Conservation (phyloP, 2,329 filamentous ascomycete genomes). For the Aspergillus costaricaensis region DNA sequence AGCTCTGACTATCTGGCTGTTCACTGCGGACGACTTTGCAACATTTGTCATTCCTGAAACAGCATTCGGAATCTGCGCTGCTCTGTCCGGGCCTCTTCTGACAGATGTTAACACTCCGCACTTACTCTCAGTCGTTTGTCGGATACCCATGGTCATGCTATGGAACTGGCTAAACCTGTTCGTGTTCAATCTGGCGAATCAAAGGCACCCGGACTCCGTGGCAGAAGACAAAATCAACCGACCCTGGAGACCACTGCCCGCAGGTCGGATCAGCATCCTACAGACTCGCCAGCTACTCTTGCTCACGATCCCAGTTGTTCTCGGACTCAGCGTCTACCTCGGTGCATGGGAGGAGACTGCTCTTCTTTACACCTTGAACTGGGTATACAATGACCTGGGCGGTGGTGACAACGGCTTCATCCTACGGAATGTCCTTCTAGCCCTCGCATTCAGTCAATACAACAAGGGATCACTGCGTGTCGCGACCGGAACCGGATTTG, state of each 20-base stretch:
- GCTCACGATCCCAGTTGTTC: conserved; percentile 21
- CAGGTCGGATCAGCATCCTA: conserved; percentile 23
- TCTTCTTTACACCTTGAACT: conserved; percentile 36
- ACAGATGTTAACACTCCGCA: neutral
- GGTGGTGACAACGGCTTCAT: conserved; percentile 27
- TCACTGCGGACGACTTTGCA: neutral
- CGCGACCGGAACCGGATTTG: neutral
- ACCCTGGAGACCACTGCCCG: conserved; percentile 38
- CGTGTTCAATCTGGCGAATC: conserved; percentile 31
- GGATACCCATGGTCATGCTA: conserved; percentile 24
- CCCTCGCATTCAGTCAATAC: neutral
- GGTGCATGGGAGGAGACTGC: conserved; percentile 29
- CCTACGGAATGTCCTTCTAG: conserved; percentile 19
- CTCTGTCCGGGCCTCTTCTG: neutral
- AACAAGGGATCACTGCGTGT: neutral
- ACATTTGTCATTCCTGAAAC: neutral
- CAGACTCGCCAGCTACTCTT: conserved; percentile 29
- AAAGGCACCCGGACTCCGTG: conserved; percentile 35
- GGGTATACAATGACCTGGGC: conserved; percentile 47
- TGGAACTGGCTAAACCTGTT: neutral
- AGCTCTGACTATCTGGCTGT: neutral
- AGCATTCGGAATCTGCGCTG: neutral
- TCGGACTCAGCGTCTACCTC: conserved; percentile 22
- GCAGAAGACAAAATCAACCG: conserved; percentile 47
- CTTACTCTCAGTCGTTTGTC: neutral